Percentiles rank a stretch among this genome's conserved stretches.
Evolutionary conservation across 495 filamentous ascomycete genomes (phyloP).

Genomic region (Trichoderma orchidacearum): DNA sequence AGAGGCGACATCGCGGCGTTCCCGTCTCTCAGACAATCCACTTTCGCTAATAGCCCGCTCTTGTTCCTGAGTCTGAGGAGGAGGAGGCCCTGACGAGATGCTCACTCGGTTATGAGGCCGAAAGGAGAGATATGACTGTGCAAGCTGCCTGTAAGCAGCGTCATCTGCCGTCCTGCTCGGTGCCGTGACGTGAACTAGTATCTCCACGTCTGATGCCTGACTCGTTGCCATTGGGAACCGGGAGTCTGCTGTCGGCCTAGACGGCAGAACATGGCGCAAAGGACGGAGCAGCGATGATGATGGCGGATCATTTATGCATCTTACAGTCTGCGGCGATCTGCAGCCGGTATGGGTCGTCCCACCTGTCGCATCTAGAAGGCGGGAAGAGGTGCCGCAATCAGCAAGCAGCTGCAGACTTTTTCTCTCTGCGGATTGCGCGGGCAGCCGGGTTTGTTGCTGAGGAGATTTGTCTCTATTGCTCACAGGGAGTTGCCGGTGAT

Average conservation of each 20-base stretch:
- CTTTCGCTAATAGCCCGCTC: neutral
- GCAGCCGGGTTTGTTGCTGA: too few relatives aligned
- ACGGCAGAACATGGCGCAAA: neutral
- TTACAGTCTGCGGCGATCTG: neutral
- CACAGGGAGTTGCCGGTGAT: too few relatives aligned
- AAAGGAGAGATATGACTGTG: conserved; percentile 47
- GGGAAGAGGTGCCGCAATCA: too few relatives aligned
- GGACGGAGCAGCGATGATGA: neutral
- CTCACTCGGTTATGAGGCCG: conserved; percentile 15
- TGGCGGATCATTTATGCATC: neutral
- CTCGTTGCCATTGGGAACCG: conserved; percentile 6
- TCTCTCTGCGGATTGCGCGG: too few relatives aligned
- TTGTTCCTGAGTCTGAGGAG: neutral
- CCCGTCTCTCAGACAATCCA: too few relatives aligned
- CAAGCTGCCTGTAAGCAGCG: conserved; percentile 45
- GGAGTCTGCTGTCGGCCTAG: conserved; percentile 7
- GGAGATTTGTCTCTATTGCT: too few relatives aligned
- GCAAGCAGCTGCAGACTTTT: too few relatives aligned
- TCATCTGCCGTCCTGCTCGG: conserved; percentile 49
- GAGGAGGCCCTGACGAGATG: conserved; percentile 2
- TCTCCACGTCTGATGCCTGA: conserved; percentile 30
- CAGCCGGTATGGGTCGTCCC: neutral
- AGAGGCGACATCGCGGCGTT: neutral
- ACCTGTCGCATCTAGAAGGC: too few relatives aligned
- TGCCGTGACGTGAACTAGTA: conserved; percentile 56